Percentiles rank a stretch among this genome's conserved stretches.
These are phyloP conservation scores for Pichia sp. DNA, from an alignment of 1,139 yeast genomes.

Conservation along the genomic window DNA sequence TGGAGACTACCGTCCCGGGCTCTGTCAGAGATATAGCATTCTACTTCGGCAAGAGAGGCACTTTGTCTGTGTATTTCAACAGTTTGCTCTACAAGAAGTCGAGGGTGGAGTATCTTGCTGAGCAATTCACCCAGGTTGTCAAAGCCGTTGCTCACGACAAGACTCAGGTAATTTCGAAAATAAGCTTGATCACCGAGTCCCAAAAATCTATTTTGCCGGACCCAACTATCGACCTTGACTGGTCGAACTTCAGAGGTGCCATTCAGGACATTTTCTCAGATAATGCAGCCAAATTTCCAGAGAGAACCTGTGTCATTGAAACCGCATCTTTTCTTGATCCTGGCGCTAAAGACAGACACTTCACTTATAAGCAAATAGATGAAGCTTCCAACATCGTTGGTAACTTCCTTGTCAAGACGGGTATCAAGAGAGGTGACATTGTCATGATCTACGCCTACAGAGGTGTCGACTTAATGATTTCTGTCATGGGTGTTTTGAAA, in stretches of 20 bases:
- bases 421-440: conserved; percentile 85
- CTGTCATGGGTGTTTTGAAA: conserved; percentile 95
- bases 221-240: conserved; percentile 81
- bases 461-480: conserved; percentile 93
- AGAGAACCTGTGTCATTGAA: conserved; percentile 85
- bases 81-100: conserved; percentile 67
- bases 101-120: conserved; percentile 64
- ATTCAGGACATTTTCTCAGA: conserved; percentile 90
- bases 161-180: conserved; percentile 48
- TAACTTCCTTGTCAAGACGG: conserved; percentile 74
- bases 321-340: conserved; percentile 68
- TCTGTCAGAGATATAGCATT: conserved; percentile 63
- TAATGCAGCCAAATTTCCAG: conserved; percentile 81
- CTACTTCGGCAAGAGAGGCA: conserved; percentile 33
- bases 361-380: conserved; percentile 80
- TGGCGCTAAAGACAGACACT: conserved; percentile 57
- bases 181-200: conserved; percentile 60
- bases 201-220: conserved; percentile 70
- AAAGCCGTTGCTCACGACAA: conserved; percentile 36
- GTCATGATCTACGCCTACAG: conserved; percentile 97
- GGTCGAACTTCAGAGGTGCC: conserved; percentile 90
- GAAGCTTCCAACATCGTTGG: conserved; percentile 94
- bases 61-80: conserved; percentile 57
- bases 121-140: conserved; percentile 63
- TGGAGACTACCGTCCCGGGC: conserved; percentile 46